Percentiles rank a stretch among this genome's conserved stretches.
Evolutionary conservation across 208 protist species (phyloP).

Genomic region (Borovskyia barvae): DNA sequence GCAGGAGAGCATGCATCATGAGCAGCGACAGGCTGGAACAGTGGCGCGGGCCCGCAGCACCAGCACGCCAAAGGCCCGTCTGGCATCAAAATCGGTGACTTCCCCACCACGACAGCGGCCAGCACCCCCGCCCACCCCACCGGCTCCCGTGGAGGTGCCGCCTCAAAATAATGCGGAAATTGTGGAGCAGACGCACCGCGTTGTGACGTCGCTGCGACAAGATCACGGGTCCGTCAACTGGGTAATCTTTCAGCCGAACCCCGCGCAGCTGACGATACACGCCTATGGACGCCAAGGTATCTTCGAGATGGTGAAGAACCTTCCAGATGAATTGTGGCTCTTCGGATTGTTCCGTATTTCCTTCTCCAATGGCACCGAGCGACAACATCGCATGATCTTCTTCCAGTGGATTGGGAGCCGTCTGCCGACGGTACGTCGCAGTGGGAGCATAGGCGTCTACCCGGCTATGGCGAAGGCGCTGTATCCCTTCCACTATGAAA

Average conservation of each 20-base stretch:
- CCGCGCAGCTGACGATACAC: conserved; percentile 33
- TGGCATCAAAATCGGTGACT: background rate
- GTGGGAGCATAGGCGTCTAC: conserved; percentile 34
- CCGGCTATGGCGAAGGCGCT: conserved; percentile 63
- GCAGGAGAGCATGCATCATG: conserved; percentile 56
- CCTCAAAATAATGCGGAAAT: conserved; percentile 17
- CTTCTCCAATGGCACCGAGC: conserved; percentile 38
- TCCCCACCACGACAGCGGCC: too few relatives aligned
- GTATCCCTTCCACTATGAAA: conserved; percentile 63
- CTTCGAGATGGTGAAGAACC: conserved; percentile 72
- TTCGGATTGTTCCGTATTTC: conserved; percentile 82
- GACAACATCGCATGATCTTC: conserved; percentile 61
- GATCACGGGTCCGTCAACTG: conserved; percentile 82
- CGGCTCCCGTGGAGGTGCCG: conserved; percentile 8
- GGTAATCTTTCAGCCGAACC: conserved; percentile 66
- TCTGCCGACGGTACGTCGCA: conserved; percentile 39
- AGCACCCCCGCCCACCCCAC: background rate
- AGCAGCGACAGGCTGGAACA: conserved; percentile 18
- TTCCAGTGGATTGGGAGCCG: conserved; percentile 86
- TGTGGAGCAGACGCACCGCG: conserved; percentile 24
- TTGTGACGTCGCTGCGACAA: conserved; percentile 57
- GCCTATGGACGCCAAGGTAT: conserved; percentile 67
- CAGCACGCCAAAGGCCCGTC: conserved; percentile 10
- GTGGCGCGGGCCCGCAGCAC: conserved; percentile 15
- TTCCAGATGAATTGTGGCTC: conserved; percentile 70